Conservation (phyloP, 192 early-diverging fungal species). For the Entomortierella beljakovae region DNA sequence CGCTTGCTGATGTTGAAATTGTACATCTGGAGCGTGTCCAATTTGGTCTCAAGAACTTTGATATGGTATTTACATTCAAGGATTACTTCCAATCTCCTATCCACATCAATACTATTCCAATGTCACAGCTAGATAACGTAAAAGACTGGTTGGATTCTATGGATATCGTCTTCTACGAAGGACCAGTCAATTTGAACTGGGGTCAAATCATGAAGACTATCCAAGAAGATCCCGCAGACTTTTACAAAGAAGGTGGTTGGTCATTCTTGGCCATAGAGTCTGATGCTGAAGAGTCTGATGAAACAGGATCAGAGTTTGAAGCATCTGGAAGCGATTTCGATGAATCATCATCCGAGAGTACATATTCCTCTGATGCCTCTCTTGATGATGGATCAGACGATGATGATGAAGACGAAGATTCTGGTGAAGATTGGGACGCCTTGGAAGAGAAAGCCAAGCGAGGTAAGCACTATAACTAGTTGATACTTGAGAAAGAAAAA, state of each 20-base stretch:
- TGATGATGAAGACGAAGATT: conserved; percentile 66
- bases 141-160: conserved; percentile 97
- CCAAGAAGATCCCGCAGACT: conserved; percentile 90
- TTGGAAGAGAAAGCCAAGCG: conserved; percentile 81
- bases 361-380: conserved; percentile 67
- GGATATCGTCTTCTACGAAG: conserved; percentile 94
- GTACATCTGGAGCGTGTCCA: conserved; percentile 96
- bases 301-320: conserved; percentile 55
- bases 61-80: conserved; percentile 98
- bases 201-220: conserved; percentile 98
- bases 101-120: conserved; percentile 97
- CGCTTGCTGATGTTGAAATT: conserved; percentile 92
- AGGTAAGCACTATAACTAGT: conserved; percentile 44
- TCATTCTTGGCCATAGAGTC: conserved; percentile 81
- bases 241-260: conserved; percentile 96
- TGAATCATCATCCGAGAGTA: conserved; percentile 81
- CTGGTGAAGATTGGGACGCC: conserved; percentile 84
- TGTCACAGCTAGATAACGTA: conserved; percentile 90
- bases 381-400: conserved; percentile 67
- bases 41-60: conserved; percentile 98
- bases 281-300: conserved; percentile 71
- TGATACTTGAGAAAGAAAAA: too few species aligned
- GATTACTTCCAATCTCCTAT: conserved; percentile 88
- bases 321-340: conserved; percentile 77
- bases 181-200: conserved; percentile 96